Evolutionary conservation across 2,329 filamentous ascomycete genomes (phyloP), one percentile per base, ranked within the genome.

Genomic region (Sporothrix dimorphospora): DNA sequence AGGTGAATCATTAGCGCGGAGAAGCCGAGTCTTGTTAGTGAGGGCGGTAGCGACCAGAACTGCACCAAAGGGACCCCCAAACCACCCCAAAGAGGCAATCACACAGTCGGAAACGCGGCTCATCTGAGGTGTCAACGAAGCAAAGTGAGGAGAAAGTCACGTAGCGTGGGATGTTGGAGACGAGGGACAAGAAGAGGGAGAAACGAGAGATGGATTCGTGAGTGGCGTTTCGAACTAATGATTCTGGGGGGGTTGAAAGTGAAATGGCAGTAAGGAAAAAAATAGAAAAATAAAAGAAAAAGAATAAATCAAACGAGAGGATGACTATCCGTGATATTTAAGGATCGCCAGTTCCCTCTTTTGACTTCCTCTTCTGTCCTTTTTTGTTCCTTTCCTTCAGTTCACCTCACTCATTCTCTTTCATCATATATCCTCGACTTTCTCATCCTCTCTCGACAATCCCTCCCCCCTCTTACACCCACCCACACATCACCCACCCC

Each of bases 1-100:
- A 16, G 55, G 42, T 70, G 69, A 70, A 70, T 70, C 69, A 70
- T 70, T 70, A 70, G 69, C 69, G 69, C 69, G 55, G 51, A 34
- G 53, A 68, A 40, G 27, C 27, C 27, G 24, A 49, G 40, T 45
- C 38, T 49, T 66, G 63, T 66, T 34, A 30, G 40, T 30, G 14
- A n/a, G 7, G 42, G 7, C 47, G 3, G 6, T 49, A 1, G 61
- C n/a, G n/a, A n/a, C n/a, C n/a, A n/a, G n/a, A n/a, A n/a, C n/a
- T n/a, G n/a, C n/a, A 47, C 61, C 21, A 30, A 34, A 19, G 9
- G 4, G 7, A 11, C 16, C 65, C 59, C 55, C 30, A 59, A 38
- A 24, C 14, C 38, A 24, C 63, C 12, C 63, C 63, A 30, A 42
- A 66, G 11, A 21, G 65, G 65, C 38, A 30, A 51, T 34, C 47